Evolutionary conservation across 768 basidiomycete genomes (phyloP).

Genomic region (Termitomyces sp.): DNA sequence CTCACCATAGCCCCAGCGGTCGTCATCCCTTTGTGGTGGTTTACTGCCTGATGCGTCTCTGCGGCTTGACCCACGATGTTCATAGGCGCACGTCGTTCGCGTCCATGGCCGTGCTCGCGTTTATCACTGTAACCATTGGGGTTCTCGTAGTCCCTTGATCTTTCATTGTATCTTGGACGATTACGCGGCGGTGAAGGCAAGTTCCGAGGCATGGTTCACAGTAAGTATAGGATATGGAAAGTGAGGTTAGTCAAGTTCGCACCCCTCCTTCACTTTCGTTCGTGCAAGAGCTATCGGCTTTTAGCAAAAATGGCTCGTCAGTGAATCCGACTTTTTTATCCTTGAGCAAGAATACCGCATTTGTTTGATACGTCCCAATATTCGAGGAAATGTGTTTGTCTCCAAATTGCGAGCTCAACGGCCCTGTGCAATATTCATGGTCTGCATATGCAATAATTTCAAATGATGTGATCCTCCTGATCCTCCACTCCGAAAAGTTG

Average conservation of each 20-base stretch:
- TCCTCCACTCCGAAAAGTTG: no score
- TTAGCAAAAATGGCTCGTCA: no score
- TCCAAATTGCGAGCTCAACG: no score
- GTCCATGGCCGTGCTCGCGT: conserved; percentile 10
- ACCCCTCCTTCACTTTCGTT: no score
- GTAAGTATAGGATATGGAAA: not conserved
- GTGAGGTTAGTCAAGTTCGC: not conserved
- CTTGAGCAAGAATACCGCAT: no score
- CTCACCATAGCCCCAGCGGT: conserved; percentile 16
- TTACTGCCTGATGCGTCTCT: conserved; percentile 7
- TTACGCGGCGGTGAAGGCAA: conserved; percentile 15
- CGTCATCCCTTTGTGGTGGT: conserved; percentile 9
- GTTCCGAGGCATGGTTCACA: conserved; percentile 13
- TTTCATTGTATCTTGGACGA: conserved; percentile 15
- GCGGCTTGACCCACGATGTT: conserved; percentile 4
- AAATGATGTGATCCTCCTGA: no score
- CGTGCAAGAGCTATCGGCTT: no score
- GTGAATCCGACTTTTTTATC: no score
- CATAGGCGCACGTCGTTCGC: conserved; percentile 8
- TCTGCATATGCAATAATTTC: no score
- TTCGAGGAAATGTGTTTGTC: no score
- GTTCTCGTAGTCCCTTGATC: not conserved
- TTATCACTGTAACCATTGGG: conserved; percentile 6
- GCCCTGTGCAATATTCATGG: no score
- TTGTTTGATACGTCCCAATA: no score